Evolutionary conservation across 306 rosid species (phyloP).

Genomic region (Prunus mume): DNA sequence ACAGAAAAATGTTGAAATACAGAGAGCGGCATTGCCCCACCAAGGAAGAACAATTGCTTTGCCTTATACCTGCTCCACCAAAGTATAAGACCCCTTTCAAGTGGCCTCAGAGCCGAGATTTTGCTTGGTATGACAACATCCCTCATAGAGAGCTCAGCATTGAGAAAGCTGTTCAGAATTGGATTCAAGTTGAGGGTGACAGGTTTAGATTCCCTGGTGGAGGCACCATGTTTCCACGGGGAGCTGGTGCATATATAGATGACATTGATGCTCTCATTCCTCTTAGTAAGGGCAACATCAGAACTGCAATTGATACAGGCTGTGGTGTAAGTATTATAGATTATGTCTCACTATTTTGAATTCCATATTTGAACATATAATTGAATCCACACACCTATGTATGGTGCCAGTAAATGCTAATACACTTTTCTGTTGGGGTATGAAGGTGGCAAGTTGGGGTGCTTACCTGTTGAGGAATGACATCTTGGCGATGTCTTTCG

Average conservation of each 20-base stretch:
- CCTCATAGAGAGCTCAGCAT: slow-evolving; percentile 93
- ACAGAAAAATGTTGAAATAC: slow-evolving; percentile 75
- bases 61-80: slow-evolving; percentile 91
- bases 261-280: slow-evolving; percentile 81
- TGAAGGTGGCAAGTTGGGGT: slow-evolving; percentile 98
- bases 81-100: slow-evolving; percentile 84
- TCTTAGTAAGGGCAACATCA: slow-evolving; percentile 57
- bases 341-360: neutral
- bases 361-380: neutral
- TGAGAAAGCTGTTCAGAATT: slow-evolving; percentile 90
- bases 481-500: slow-evolving; percentile 84
- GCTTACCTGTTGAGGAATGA: slow-evolving; percentile 81
- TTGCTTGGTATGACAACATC: slow-evolving; percentile 90
- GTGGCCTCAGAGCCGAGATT: slow-evolving; percentile 96
- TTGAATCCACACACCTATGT: neutral
- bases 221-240: slow-evolving; percentile 94
- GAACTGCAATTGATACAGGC: slow-evolving; percentile 96
- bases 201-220: slow-evolving; percentile 93
- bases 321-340: slow-evolving; percentile 78
- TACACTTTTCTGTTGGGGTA: slow-evolving; percentile 11
- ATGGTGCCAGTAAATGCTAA: slow-evolving; percentile 11
- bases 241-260: slow-evolving; percentile 93
- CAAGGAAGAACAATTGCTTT: slow-evolving; percentile 58
- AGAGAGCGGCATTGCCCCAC: slow-evolving; percentile 93
- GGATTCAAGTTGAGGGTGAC: slow-evolving; percentile 95